These are phyloP conservation scores for Syzygium grande DNA, from an alignment of 345 rosid species.

Conservation along the genomic window DNA sequence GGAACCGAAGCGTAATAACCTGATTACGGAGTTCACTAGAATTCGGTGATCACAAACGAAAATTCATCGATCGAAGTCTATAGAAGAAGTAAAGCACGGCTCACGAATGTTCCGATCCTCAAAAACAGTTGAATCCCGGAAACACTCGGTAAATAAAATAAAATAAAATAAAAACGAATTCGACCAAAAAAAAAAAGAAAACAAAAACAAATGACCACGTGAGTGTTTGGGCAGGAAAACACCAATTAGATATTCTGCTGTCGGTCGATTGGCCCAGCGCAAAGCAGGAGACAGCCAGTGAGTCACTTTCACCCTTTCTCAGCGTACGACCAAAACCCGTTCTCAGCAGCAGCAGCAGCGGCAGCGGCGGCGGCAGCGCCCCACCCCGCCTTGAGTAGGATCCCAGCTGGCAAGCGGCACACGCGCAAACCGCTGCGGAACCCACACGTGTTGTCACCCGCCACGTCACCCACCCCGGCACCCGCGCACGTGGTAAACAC, in stretches of 20 bases:
- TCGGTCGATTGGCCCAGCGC: background rate
- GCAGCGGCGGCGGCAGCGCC: too few species aligned
- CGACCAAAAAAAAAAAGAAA: too few species aligned
- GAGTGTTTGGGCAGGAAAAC: background rate
- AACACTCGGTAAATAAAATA: background rate
- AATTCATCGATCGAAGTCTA: background rate
- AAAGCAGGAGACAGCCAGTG: background rate
- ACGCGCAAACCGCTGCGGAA: too few species aligned
- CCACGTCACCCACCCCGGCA: too few species aligned
- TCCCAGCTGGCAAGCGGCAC: background rate
- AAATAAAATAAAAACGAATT: too few species aligned
- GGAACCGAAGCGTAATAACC: background rate
- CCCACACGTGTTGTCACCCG: too few species aligned
- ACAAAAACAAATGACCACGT: background rate
- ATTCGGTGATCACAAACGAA: background rate
- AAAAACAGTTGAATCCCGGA: background rate
- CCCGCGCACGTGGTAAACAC: too few species aligned
- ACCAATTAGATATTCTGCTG: background rate
- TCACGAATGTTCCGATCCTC: background rate
- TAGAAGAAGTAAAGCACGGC: too few species aligned
- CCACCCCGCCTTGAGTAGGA: too few species aligned
- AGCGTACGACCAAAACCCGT: too few species aligned
- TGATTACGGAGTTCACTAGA: fast-evolving
- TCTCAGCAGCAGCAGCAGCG: too few species aligned
- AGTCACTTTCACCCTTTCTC: background rate